phyloP scores from a whole-genome alignment of 495 filamentous ascomycete genomes.

The Penicillium bovifimosum region DNA sequence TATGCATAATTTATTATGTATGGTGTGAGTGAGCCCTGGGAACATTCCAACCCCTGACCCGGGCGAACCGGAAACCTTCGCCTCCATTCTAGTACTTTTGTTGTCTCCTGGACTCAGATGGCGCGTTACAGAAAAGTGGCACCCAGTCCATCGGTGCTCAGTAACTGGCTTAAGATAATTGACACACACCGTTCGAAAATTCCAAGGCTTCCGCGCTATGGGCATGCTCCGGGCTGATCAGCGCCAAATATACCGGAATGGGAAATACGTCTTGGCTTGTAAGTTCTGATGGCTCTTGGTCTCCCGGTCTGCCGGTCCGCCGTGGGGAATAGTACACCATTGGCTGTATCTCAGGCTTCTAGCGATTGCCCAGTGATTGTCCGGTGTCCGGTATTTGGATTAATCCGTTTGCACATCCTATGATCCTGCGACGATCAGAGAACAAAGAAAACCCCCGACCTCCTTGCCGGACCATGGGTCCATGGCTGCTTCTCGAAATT shows the following conservation, averaged over 20 bases:
- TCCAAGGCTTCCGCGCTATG: background rate
- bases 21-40: too few species aligned
- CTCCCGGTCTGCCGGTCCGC: too few species aligned
- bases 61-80: background rate
- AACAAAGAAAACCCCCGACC: background rate
- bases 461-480: background rate
- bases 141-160: background rate
- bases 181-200: background rate
- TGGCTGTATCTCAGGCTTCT: too few species aligned
- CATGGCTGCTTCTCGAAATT: background rate
- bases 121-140: background rate
- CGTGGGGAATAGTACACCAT: too few species aligned
- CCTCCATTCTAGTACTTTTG: background rate
- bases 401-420: background rate
- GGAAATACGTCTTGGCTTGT: background rate
- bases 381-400: too few species aligned
- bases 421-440: background rate
- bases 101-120: background rate
- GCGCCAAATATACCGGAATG: background rate
- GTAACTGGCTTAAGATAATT: background rate
- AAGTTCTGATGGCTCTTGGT: too few species aligned
- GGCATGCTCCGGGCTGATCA: constrained; percentile 4
- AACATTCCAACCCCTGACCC: background rate
- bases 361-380: too few species aligned
- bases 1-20: background rate